Conservation (phyloP, 305 asterid genomes). For the Rubia balearica region DNA sequence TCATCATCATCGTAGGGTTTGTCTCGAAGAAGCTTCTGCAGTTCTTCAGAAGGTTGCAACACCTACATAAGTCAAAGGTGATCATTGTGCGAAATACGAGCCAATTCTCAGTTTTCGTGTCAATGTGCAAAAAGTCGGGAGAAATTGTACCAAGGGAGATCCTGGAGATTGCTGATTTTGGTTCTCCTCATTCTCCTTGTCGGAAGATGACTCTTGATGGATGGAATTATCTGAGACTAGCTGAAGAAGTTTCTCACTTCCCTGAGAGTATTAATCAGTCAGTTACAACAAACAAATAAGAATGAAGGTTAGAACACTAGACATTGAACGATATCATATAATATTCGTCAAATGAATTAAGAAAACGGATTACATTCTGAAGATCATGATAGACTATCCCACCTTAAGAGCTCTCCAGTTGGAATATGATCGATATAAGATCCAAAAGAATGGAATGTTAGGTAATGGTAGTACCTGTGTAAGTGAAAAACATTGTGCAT, state of each 20-base stretch:
- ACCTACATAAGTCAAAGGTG: slow-evolving; percentile 31
- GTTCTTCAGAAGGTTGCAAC: slow-evolving; percentile 60
- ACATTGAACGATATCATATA: background rate
- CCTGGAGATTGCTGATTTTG: slow-evolving; percentile 20
- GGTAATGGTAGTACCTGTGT: slow-evolving; percentile 95
- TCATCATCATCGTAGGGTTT: slow-evolving; percentile 24
- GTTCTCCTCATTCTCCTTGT: slow-evolving; percentile 24
- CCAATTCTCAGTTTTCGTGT: background rate
- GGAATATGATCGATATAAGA: slow-evolving; percentile 85
- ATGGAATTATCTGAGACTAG: slow-evolving; percentile 54
- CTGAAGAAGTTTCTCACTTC: slow-evolving; percentile 77
- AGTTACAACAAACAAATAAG: background rate
- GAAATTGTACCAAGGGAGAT: slow-evolving; percentile 46
- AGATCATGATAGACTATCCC: background rate
- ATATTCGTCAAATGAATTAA: background rate
- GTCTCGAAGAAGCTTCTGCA: slow-evolving; percentile 43
- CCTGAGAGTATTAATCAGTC: slow-evolving; percentile 42
- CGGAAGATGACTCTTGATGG: slow-evolving; percentile 24
- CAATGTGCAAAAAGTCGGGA: slow-evolving; percentile 1
- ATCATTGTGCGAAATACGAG: background rate
- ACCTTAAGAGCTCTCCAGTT: slow-evolving; percentile 99
- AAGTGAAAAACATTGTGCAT: slow-evolving; percentile 12
- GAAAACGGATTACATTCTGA: background rate
- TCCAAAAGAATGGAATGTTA: slow-evolving; percentile 92
- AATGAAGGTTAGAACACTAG: background rate